Base-by-base conservation (phyloP, 495 filamentous ascomycete species). In the Lasiosphaeris hirsuta region DNA sequence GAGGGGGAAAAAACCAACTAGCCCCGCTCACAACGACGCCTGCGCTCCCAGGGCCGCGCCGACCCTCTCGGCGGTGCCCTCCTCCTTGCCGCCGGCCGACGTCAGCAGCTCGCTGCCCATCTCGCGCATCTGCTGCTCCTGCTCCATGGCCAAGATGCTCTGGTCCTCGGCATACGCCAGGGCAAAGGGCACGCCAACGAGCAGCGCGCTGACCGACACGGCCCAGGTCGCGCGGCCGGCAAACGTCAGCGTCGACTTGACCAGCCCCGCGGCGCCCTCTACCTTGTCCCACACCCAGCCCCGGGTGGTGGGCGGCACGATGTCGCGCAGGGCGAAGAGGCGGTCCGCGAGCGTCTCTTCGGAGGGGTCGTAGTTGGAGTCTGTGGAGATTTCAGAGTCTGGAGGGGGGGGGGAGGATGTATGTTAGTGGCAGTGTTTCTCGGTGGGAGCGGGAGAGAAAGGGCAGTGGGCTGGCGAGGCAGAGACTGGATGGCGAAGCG, bases 131-230 rank as follows among this genome's bases (percentile, higher is more conserved):
- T 86, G 85, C 86, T 92, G 88, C 79, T 97, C 93, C 74, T 89
- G 86, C 83, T 97, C 94, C 90, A 94, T 91, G 81, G 96, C 93
- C 57, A 90, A 77, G 68, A 94, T 82, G 79, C 95, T 87, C 80
- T 97, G 92, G 75, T 99, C 94, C 79, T 99, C 95, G 51, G 87
- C 84, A 73, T 89, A 90, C 42, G 92, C 91, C 57, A 99, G 80
- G 53, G 90, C 90, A 81, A 88, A 97, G 23, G 94, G 95, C 48
- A 97, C 90, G 68, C 89, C 90, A 56, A 99, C 73, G 65, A 99
- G 74, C 72, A 99, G 82, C 46, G 88, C 90, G 55, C 85, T 89
- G 44, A 92, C 96, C 69, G 84, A 87, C 18, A 99, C 71, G 37
- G 96, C 81, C 89, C 90, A 99, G 61, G 96, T 75, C 17, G 86